Evolutionary conservation across 1,284 basidiomycete species (phyloP), one percentile per base, ranked within the genome.

Genomic region (Heterobasidion irregulare): DNA sequence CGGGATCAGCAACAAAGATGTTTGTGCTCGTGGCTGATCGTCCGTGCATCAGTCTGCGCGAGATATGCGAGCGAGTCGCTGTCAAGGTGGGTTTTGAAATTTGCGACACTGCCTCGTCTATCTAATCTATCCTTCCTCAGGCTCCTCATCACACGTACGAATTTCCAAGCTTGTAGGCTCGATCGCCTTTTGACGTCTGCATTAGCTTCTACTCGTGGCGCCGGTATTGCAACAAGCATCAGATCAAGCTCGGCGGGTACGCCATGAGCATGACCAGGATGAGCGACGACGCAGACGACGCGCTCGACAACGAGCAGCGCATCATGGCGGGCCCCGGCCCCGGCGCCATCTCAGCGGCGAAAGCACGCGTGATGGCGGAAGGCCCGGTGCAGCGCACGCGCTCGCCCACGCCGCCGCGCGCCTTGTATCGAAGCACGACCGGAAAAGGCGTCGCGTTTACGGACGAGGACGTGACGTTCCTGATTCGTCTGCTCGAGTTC

Each of bases 401-500:
- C 16, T 89, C 86, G 2, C 89, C 89, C 1, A 86, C 86, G 4
- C 89, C 89, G 26, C 89, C 89, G 0, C 73, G 82, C 53, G 84
- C 86, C 9, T 64, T 92, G 50, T 90, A 80, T 63, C 71, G 89
- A 58, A 91, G 89, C 64, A 92, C 89, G 2, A 91, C 89, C 0
- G 89, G 89, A 3, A 92, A 92, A 63, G 89, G 89, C 9, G 87
- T 92, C 10, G 89, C 89, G 8, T 92, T 92, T 64, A 91, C 89
- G 0, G 78, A 84, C 47, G 87, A 87, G 61, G 89, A 92, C 64
- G 79, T 89, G 15, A 77, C 74, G 5, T 92, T 89, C 66, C 68
- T 92, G 56, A 77, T 88, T 35, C 77, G 80, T 54, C 86, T 88
- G 62, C 76, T 91, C 76, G 80, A 85, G 36, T 87, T 86, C 68